Base-by-base conservation (phyloP, 441 rosid species). In the Arabidopsis lyrata region DNA sequence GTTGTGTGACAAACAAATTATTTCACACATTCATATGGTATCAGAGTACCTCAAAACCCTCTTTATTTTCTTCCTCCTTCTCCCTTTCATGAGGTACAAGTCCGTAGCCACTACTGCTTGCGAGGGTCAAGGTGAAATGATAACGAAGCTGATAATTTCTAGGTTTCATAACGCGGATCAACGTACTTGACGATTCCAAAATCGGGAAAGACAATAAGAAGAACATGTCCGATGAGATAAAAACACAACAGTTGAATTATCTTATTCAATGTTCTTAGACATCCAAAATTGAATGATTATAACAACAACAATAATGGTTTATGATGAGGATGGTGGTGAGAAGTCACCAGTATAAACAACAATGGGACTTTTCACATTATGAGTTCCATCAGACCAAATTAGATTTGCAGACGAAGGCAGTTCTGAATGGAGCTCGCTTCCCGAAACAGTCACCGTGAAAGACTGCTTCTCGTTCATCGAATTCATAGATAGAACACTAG, bases 351-450 rank as follows among this genome's bases (percentile, higher is more conserved):
- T 68, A 53, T 77, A 68, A 6, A 81, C 32, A 68, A 83, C 64
- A 41, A 83, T 70, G 14, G 86, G 81, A 61, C 82, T 86, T 72
- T 81, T 81, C 41, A 81, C 83, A 7, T 12, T 57, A 50, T 77
- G 87, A 8, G 24, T 74, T 1, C 68, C 73, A 67, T 89, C 89
- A n/a, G 75, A 81, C 88, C 92, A 87, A 8, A 73, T 66, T 18
- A 87, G 34, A 10, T 73, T 48, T 35, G 80, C 79, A 42, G 90
- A 80, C 5, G 59, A 49, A 12, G 76, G 63, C 5, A 29, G 8
- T 1, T 9, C 11, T 6, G 1, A 3, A 7, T 16, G 18, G 9
- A n/a, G 74, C 42, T 8, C 50, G 61, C 9, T 54, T 45, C 62
- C 87, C 2, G 63, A 9, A 41, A 68, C 86, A 2, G 55, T 54